Evolutionary conservation across 1,284 basidiomycete genomes (phyloP).

Genomic region (Pulchroboletus neoregius): DNA sequence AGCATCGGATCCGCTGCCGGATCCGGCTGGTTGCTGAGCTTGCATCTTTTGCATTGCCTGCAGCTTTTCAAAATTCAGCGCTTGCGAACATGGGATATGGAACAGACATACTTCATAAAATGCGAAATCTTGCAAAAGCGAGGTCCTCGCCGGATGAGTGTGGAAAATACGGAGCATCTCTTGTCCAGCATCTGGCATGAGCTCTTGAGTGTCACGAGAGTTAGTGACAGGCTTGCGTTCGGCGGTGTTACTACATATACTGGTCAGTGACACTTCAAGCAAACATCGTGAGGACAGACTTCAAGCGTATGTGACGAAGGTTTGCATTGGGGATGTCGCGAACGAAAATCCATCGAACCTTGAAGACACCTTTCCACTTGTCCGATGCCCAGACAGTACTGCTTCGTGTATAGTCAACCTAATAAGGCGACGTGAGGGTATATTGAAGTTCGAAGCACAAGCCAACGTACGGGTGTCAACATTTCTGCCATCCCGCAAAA

Average conservation of each 20-base stretch:
- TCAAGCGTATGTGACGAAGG: conserved; percentile 78
- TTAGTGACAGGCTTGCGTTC: conserved; percentile 96
- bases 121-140: conserved; percentile 88
- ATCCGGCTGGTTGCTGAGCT: conserved; percentile 41
- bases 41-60: conserved; percentile 77
- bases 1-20: conserved; percentile 38
- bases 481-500: conserved; percentile 98
- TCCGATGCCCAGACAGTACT: conserved; percentile 96
- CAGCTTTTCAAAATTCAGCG: conserved; percentile 42
- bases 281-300: conserved; percentile 44
- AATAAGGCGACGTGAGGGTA: conserved; percentile 1
- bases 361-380: conserved; percentile 98
- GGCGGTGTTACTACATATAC: conserved; percentile 76
- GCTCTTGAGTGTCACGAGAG: conserved; percentile 87
- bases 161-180: conserved; percentile 95
- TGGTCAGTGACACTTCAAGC: conserved; percentile 18
- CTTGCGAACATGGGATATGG: not conserved
- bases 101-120: conserved; percentile 75
- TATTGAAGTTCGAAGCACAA: not conserved
- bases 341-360: conserved; percentile 93
- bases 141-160: conserved; percentile 86
- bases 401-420: conserved; percentile 81
- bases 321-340: conserved; percentile 89
- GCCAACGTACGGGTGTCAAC: conserved; percentile 68
- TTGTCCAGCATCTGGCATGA: conserved; percentile 89